These are phyloP conservation scores for Pascua guehoae DNA, from an alignment of 1,284 basidiomycete species.

Conservation along the genomic window DNA sequence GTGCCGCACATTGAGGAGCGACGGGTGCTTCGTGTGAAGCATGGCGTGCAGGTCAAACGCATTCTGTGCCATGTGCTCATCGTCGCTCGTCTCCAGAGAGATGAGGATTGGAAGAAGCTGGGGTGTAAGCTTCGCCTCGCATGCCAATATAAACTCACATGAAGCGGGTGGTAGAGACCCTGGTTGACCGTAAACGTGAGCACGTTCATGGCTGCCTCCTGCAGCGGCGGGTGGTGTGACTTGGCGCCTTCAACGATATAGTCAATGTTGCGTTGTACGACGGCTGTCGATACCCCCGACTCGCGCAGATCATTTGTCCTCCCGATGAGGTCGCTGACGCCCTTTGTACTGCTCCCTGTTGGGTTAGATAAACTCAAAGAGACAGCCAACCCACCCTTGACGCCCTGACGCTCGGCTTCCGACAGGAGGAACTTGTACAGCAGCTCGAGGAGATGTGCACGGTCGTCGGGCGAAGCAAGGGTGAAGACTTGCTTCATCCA, in stretches of 20 bases:
- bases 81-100: conserved; percentile 81
- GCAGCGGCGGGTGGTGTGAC: conserved; percentile 66
- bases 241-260: conserved; percentile 77
- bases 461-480: conserved; percentile 65
- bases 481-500: conserved; percentile 86
- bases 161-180: conserved; percentile 89
- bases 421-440: conserved; percentile 84
- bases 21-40: conserved; percentile 83
- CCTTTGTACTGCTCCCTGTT: conserved; percentile 46
- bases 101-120: conserved; percentile 90
- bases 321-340: conserved; percentile 89
- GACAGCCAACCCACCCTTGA: conserved; percentile 52
- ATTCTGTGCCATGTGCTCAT: conserved; percentile 60
- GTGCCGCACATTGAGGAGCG: conserved; percentile 81
- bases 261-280: conserved; percentile 85
- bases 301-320: conserved; percentile 92
- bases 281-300: conserved; percentile 86
- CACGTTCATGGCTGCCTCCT: conserved; percentile 83
- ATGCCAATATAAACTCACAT: conserved; percentile 53
- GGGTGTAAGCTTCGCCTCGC: not conserved
- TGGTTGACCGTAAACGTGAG: conserved; percentile 88
- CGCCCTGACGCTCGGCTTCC: conserved; percentile 56
- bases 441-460: conserved; percentile 72
- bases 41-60: conserved; percentile 77
- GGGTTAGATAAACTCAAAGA: not conserved